Evolutionary conservation across 2,329 filamentous ascomycete genomes (phyloP).

Genomic region (Bipolaris gigantea): DNA sequence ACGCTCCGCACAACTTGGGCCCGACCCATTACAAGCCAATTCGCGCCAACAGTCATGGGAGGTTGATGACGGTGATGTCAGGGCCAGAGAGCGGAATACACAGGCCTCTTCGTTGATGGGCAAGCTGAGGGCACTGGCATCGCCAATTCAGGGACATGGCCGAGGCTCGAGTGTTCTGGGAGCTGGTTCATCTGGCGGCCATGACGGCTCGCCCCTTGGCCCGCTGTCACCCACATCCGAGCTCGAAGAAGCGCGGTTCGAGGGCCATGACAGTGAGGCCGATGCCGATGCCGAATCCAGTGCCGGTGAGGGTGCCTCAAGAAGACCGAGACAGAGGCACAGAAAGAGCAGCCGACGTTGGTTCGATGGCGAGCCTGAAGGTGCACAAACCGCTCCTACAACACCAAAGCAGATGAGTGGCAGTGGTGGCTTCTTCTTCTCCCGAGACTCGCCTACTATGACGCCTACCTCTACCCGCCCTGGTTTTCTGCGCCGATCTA

Average conservation of each 20-base stretch:
- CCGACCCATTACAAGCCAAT: constrained; percentile 53
- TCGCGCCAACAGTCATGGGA: constrained; percentile 68
- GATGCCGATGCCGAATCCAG: constrained; percentile 85
- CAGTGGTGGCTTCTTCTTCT: constrained; percentile 47
- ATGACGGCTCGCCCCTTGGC: constrained; percentile 44
- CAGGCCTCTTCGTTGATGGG: constrained; percentile 70
- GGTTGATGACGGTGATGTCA: constrained; percentile 64
- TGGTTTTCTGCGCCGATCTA: constrained; percentile 58
- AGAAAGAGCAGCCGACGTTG: constrained; percentile 66
- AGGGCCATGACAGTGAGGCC: constrained; percentile 68
- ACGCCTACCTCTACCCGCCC: constrained; percentile 38
- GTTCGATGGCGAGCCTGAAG: constrained; percentile 52
- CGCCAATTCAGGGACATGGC: constrained; percentile 55
- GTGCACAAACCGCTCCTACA: constrained; percentile 65
- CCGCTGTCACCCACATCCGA: constrained; percentile 54
- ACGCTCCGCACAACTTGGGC: constrained; percentile 46
- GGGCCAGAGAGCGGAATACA: constrained; percentile 50
- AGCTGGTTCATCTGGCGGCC: constrained; percentile 41
- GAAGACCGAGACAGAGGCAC: constrained; percentile 51
- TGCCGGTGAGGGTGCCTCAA: constrained; percentile 65
- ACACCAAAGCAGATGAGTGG: constrained; percentile 62
- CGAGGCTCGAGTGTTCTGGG: constrained; percentile 54
- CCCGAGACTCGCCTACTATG: constrained; percentile 45
- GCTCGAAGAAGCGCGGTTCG: constrained; percentile 51
- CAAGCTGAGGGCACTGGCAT: constrained; percentile 74